Base-by-base conservation (phyloP, 352 stramenopile species). In the Globisporangium emineosum region DNA sequence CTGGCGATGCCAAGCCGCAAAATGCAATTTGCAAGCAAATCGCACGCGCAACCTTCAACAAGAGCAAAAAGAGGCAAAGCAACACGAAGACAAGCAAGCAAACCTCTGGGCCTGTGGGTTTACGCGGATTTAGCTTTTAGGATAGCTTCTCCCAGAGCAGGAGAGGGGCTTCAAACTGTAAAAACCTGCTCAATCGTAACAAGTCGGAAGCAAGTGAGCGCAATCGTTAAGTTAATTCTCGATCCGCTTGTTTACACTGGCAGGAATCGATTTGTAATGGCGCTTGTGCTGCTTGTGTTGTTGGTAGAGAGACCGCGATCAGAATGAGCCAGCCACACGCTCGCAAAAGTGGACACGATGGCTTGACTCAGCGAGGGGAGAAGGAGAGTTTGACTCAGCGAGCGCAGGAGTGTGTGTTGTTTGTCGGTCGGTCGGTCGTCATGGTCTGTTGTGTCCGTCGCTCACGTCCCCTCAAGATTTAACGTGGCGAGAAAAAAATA, bases 1-100 rank as follows among this genome's bases (percentile, higher is more conserved):
- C 30, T 58, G 51, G 32, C 51, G 51, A 51, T 51, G 43, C 25
- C 43, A 51, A 27, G 43, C 19, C 43, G 10, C 45, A 47, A 21
- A 21, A 21, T n/a, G 3, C 40, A 47, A 23, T 5, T 21, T 8
- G 3, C 40, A 21, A 17, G 40, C 40, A 47, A 47, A 47, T 47
- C 40, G 40, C 40, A 23, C 40, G 17, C 40, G 40, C 40, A 47
- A 47, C 37, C 37, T 45, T 45, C 37, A 45, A 45, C 15, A 45
- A 45, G 37, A 17, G 37, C 37, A 21, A 45, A 45, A 45, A 17
- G n/a, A n/a, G n/a, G n/a, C n/a, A n/a, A n/a, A n/a, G n/a, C n/a
- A n/a, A n/a, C n/a, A n/a, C n/a, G n/a, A n/a, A n/a, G 29, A 32
- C 40, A 47, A 47, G 40, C 40, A 47, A n/a, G n/a, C n/a, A n/a